phyloP scores from a whole-genome alignment of 179 eudicot species.

The Spinacia oleracea region DNA sequence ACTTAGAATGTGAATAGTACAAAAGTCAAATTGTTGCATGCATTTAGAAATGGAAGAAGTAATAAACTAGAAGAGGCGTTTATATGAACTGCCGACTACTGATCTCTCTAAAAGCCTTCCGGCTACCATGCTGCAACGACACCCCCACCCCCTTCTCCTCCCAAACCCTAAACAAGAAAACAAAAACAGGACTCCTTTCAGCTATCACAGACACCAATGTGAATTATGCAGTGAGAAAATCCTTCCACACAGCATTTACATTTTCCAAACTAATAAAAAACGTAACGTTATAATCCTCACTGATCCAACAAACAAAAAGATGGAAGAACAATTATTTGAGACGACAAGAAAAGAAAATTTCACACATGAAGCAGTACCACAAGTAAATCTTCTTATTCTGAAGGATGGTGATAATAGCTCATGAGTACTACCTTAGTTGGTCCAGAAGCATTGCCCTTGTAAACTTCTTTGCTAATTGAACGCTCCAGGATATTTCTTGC shows the following conservation, averaged over 20 bases:
- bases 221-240: background rate
- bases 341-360: background rate
- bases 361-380: background rate
- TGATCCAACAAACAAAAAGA: background rate
- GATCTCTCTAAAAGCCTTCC: too few species aligned
- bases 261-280: background rate
- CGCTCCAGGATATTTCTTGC: conserved; percentile 69
- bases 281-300: background rate
- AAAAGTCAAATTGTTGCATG: too few species aligned
- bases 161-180: background rate
- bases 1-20: too few species aligned
- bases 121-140: background rate
- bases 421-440: conserved; percentile 78
- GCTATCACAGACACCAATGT: conserved; percentile 1
- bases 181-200: background rate
- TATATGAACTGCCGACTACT: too few species aligned
- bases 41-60: too few species aligned
- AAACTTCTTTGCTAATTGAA: conserved; percentile 92
- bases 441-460: conserved; percentile 97
- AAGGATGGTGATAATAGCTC: background rate
- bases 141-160: background rate
- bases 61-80: too few species aligned
- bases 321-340: background rate
- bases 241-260: background rate
- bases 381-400: background rate